Conservation (phyloP, 2,329 filamentous ascomycete genomes). For the Pyricularia grisea region DNA sequence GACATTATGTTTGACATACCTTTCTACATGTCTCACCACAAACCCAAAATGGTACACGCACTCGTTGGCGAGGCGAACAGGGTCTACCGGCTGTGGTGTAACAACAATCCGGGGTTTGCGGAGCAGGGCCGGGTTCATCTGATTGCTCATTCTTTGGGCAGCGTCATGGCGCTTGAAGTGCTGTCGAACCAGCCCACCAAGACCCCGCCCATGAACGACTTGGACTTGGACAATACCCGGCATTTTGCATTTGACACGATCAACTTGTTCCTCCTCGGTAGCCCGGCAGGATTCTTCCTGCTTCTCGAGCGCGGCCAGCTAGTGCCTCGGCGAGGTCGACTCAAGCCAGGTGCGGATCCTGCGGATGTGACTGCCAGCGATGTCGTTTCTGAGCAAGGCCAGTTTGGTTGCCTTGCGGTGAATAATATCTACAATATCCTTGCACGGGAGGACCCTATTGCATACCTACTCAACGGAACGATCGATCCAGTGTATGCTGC, state of each 20-base stretch:
- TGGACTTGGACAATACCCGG: constrained; percentile 21
- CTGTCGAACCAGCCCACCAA: constrained; percentile 78
- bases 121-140: constrained; percentile 78
- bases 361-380: constrained; percentile 45
- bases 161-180: constrained; percentile 88
- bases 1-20: constrained; percentile 98
- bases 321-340: constrained; percentile 64
- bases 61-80: constrained; percentile 86
- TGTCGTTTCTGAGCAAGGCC: constrained; percentile 69
- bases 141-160: constrained; percentile 87
- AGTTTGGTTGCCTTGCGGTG: constrained; percentile 83
- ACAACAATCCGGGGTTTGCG: constrained; percentile 81
- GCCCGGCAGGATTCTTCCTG: constrained; percentile 86
- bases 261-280: constrained; percentile 82
- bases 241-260: constrained; percentile 88
- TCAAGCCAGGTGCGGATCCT: constrained; percentile 64
- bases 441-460: constrained; percentile 62
- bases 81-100: constrained; percentile 91
- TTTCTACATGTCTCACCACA: constrained; percentile 95
- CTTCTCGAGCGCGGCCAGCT: constrained; percentile 67
- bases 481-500: constrained; percentile 74
- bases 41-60: constrained; percentile 86
- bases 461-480: constrained; percentile 84
- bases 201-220: constrained; percentile 36
- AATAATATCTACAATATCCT: constrained; percentile 97